Base-by-base conservation (phyloP, 2,329 filamentous ascomycete species). In the Xylaria digitata region DNA sequence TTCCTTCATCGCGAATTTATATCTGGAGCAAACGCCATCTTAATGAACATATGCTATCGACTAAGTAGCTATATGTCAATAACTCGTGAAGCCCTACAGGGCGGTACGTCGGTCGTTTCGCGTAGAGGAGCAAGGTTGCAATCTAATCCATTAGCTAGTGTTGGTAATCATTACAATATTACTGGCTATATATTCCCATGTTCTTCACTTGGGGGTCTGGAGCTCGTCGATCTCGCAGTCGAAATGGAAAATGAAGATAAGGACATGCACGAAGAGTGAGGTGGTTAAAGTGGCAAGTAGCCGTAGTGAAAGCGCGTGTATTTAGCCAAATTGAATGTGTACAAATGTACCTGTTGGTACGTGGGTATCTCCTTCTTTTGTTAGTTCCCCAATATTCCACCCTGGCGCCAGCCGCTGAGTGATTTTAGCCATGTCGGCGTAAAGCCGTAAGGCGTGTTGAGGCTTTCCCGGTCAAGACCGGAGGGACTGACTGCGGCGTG, bases 241-340 rank as follows among this genome's bases (percentile, higher is more conserved):
- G 7, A 55, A 55, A 48, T 21, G 30, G 46, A 57, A 34, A 60
- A 52, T 32, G 43, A 40, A 34, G 59, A 66, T 57, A 63, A 56
- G 62, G n/a, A 21, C 19, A 59, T 49, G 49, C 46, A 58, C 13
- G 42, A 42, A 43, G 23, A 15, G 30, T 17, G 58, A 56, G 23
- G 19, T 61, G 68, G 68, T 60, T 70, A 68, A 65, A 65, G 59
- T 68, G 55, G 43, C 17, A 43, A 50, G 54, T 26, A 60, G 56
- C 23, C 17, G 37, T 58, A 19, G 43, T 52, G 55, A 59, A 42
- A 49, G 32, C n/a, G 42, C 15, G 57, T 67, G 61, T 62, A 69
- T 69, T 70, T 67, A 63, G 63, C 61, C 63, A 69, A 69, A 62
- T 64, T 70, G 40, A 45, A 69, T 58, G 46, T 56, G 52, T 57